A percentile compares a stretch with the other conserved stretches of the same genome.
phyloP scores from a whole-genome alignment of 176 grass and related monocot genomes.

The Poa annua region DNA sequence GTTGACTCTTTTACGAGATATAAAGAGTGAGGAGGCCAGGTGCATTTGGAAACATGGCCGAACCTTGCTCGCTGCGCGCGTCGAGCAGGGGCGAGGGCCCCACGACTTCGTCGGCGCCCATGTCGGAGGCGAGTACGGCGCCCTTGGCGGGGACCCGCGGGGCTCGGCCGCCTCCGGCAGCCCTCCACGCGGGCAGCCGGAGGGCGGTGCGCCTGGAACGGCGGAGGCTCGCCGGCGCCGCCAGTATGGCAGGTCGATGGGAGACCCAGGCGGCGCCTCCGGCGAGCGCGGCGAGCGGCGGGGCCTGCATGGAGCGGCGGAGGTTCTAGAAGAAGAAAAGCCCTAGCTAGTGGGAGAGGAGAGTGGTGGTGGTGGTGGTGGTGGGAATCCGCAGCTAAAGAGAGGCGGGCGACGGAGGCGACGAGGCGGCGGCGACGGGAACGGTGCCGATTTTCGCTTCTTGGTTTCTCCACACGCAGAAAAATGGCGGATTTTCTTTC shows the following conservation, averaged over 20 bases:
- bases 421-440: slow-evolving; percentile 32
- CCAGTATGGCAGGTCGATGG: slow-evolving; percentile 46
- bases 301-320: slow-evolving; percentile 49
- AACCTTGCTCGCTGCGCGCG: slow-evolving; percentile 72
- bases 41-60: slow-evolving; percentile 13
- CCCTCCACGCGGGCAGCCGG: slow-evolving; percentile 46
- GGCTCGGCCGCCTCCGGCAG: slow-evolving; percentile 28
- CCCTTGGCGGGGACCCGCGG: slow-evolving; percentile 52
- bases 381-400: slow-evolving; percentile 25
- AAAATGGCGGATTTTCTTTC: slow-evolving; percentile 1
- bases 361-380: slow-evolving; percentile 29
- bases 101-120: slow-evolving; percentile 85
- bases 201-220: slow-evolving; percentile 43
- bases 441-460: slow-evolving; percentile 30
- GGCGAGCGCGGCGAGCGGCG: slow-evolving; percentile 45
- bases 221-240: slow-evolving; percentile 36
- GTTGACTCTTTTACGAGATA: background rate
- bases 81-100: slow-evolving; percentile 53
- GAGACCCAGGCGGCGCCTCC: slow-evolving; percentile 43
- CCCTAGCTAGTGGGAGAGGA: slow-evolving; percentile 45
- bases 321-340: slow-evolving; percentile 54
- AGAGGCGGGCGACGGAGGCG: slow-evolving; percentile 17
- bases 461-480: slow-evolving; percentile 11
- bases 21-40: background rate
- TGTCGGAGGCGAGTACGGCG: slow-evolving; percentile 83